Percentiles rank a stretch among this genome's conserved stretches.
These are phyloP conservation scores for Tolypocladium endophyticum DNA, from an alignment of 2,329 filamentous ascomycete species.

Conservation along the genomic window DNA sequence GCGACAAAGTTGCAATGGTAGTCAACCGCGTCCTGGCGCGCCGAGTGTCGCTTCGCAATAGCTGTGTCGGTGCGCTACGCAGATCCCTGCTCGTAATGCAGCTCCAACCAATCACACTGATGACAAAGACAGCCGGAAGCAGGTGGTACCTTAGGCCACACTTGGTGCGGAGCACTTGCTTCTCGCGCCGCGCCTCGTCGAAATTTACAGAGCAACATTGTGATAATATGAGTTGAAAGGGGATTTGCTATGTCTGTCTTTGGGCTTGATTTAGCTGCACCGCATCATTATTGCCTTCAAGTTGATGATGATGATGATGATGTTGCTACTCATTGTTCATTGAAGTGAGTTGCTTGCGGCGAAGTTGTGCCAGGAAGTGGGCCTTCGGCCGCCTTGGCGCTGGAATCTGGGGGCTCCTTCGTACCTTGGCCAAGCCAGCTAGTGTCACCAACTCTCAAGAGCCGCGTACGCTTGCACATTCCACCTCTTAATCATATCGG, in stretches of 20 bases:
- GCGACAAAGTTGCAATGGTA: background rate
- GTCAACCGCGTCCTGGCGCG: constrained; percentile 7
- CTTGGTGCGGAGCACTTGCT: background rate
- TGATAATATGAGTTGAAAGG: background rate
- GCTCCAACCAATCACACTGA: background rate
- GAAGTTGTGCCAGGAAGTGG: background rate
- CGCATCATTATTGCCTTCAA: background rate
- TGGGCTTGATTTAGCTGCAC: background rate
- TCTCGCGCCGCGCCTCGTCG: background rate
- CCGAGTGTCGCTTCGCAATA: background rate
- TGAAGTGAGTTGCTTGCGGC: background rate
- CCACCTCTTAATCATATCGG: background rate
- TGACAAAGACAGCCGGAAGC: background rate
- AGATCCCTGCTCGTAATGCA: background rate
- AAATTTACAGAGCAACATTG: background rate
- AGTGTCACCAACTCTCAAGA: background rate
- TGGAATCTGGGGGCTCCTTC: background rate
- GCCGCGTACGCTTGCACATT: background rate
- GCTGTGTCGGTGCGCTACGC: background rate
- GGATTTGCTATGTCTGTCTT: too few relatives aligned
- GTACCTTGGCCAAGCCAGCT: background rate
- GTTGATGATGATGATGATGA: background rate
- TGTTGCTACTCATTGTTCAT: too few relatives aligned
- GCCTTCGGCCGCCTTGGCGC: background rate
- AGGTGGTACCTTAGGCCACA: background rate